Base-by-base conservation (phyloP, 2,329 filamentous ascomycete genomes). In the Lasiodiplodia gonubiensis region DNA sequence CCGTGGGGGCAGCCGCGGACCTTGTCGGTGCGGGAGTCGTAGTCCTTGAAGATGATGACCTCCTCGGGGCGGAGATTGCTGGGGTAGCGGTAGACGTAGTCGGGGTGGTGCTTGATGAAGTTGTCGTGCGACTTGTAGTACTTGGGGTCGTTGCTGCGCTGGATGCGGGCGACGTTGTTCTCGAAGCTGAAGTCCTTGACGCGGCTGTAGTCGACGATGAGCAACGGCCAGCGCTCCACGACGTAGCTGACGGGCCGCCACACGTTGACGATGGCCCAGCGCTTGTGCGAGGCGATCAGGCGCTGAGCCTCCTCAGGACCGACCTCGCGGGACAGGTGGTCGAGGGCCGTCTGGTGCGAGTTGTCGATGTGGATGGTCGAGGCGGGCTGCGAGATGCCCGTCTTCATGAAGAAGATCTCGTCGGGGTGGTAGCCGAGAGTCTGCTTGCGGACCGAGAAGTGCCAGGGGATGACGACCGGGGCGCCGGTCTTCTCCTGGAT, bases 321-420 rank as follows among this genome's bases (percentile, higher is more conserved):
- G 7, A 33, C 30, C 8, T 33, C 30, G 7, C 30, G 30, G 0
- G 30, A 33, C 8, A 33, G 8, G 30, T 33, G 30, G 30, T 33
- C 30, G 30, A 33, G 7, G 21, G 51, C 51, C 2, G 51, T 53
- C 21, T 25, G 21, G 27, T 53, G 51, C 11, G 21, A 23, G 51
- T 53, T 53, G 51, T 53, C 51, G 51, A 53, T 30, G 51, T 53
- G 51, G 21, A 53, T 23, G 11, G 51, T 53, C 6, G 51, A 53
- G 14, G 51, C 51, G 51, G 51, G 51, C 51, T 53, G 51, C 21
- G 51, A 53, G 51, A 53, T 53, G 51, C 51, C 51, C 21, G 51
- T 53, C 51, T 53, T 53, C 51, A 53, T 53, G 51, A 53, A 53
- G 51, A 53, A 53, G 21, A 53, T 53, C 27, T 53, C 51, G 51